Evolutionary conservation across 2,329 filamentous ascomycete genomes (phyloP).

Genomic region (Cercospora zeina): DNA sequence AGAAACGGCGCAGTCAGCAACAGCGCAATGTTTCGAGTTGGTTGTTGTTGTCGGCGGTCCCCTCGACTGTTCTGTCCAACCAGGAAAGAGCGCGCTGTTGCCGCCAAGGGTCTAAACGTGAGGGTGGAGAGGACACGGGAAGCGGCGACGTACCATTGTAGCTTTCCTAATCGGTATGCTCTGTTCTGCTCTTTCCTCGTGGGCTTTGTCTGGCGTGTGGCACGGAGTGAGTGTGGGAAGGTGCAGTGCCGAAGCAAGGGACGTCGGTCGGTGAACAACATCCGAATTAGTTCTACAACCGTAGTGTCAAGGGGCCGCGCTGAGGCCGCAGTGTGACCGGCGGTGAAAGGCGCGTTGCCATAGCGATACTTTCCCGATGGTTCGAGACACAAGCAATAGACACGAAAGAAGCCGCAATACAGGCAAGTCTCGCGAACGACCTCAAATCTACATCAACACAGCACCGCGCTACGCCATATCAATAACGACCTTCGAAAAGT

Average conservation of each 20-base stretch:
- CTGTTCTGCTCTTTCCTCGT: neutral
- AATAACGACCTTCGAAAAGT: slow-evolving; percentile 40
- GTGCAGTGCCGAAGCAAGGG: slow-evolving; percentile 10
- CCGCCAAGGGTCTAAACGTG: neutral
- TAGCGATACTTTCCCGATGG: too few species aligned
- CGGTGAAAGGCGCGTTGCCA: slow-evolving; percentile 5
- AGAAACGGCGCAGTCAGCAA: neutral
- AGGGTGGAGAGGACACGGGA: neutral
- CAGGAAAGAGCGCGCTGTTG: slow-evolving; percentile 3
- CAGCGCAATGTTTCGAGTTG: neutral
- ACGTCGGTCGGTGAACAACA: slow-evolving; percentile 2
- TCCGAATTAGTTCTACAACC: too few species aligned
- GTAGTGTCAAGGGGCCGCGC: slow-evolving; percentile 11
- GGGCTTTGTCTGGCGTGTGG: neutral
- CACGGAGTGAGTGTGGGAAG: neutral
- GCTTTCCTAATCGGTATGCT: neutral
- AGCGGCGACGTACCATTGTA: slow-evolving; percentile 15
- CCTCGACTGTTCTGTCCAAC: slow-evolving; percentile 1
- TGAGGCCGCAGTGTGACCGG: slow-evolving; percentile 16
- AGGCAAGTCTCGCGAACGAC: too few species aligned
- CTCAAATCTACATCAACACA: neutral
- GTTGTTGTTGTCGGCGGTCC: slow-evolving; percentile 5
- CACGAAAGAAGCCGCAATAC: too few species aligned
- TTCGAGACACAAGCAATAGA: too few species aligned
- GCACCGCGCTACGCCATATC: slow-evolving; percentile 19